phyloP scores from a whole-genome alignment of 371 early-diverging fungal genomes.

The Apophysomyces ossiformis region DNA sequence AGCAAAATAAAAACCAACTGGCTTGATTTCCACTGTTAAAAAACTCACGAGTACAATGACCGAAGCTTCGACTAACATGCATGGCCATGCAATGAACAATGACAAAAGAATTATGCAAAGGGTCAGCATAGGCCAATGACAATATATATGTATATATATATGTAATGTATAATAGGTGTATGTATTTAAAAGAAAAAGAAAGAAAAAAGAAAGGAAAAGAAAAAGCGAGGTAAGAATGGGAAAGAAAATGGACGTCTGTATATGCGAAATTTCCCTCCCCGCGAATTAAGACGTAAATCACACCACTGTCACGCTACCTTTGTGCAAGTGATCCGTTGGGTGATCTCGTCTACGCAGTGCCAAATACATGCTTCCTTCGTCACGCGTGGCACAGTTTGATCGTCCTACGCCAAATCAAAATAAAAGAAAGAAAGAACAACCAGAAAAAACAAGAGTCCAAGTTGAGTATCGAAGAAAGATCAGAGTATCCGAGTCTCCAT shows the following conservation, averaged over 20 bases:
- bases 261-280: neutral
- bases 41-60: conserved; percentile 17
- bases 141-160: conserved; percentile 8
- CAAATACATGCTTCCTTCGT: conserved; percentile 11
- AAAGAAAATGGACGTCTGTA: conserved; percentile 7
- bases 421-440: neutral
- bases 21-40: neutral
- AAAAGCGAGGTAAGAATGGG: neutral
- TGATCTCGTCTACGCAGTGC: conserved; percentile 9
- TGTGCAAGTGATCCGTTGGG: conserved; percentile 3
- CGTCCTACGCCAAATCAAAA: conserved; percentile 5
- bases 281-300: neutral
- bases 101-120: conserved; percentile 14
- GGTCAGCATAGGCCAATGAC: conserved; percentile 1
- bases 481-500: neutral
- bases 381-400: conserved; percentile 17
- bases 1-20: neutral
- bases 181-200: conserved; percentile 13
- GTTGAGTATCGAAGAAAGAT: too few relatives aligned
- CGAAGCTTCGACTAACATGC: conserved; percentile 1
- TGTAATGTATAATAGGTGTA: neutral
- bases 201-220: conserved; percentile 8
- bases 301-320: conserved; percentile 12
- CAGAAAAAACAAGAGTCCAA: neutral
- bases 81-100: conserved; percentile 5